These are phyloP conservation scores for Yarrowia sp. DNA, from an alignment of 805 yeast genomes.

Conservation along the genomic window DNA sequence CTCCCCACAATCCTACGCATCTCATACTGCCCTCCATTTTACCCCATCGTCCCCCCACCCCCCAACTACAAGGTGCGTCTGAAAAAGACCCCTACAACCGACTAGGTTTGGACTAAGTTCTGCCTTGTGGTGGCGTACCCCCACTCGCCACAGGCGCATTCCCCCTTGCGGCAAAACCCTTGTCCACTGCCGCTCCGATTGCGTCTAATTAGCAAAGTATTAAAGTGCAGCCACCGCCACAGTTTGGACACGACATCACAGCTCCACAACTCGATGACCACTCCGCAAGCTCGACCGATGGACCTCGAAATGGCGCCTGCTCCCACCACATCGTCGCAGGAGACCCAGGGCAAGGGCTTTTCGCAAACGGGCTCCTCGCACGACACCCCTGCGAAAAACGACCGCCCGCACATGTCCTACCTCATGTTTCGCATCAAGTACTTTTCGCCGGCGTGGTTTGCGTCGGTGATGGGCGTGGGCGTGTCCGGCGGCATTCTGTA, in stretches of 20 bases:
- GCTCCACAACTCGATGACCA: neutral
- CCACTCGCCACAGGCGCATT: conserved; percentile 21
- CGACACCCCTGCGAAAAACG: neutral
- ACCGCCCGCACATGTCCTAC: conserved; percentile 18
- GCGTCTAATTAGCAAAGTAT: conserved; percentile 23
- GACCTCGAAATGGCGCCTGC: conserved; percentile 20
- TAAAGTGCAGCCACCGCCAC: conserved; percentile 27
- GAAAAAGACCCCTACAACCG: no score
- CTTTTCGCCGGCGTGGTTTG: conserved; percentile 50
- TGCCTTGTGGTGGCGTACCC: neutral
- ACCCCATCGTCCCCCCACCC: no score
- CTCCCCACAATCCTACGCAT: no score
- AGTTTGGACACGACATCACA: neutral
- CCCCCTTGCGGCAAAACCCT: neutral
- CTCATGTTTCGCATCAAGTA: conserved; percentile 31
- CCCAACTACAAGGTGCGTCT: no score
- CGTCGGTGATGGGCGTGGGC: conserved; percentile 83
- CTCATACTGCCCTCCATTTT: no score
- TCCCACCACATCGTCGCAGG: neutral
- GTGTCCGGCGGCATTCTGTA: conserved; percentile 61
- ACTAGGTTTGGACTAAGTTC: neutral
- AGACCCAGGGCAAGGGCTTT: conserved; percentile 2
- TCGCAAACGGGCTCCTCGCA: neutral
- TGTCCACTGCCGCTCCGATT: neutral
- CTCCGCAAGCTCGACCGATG: neutral